Base-by-base conservation (phyloP, 2,329 filamentous ascomycete species). In the Fusarium penzigii region DNA sequence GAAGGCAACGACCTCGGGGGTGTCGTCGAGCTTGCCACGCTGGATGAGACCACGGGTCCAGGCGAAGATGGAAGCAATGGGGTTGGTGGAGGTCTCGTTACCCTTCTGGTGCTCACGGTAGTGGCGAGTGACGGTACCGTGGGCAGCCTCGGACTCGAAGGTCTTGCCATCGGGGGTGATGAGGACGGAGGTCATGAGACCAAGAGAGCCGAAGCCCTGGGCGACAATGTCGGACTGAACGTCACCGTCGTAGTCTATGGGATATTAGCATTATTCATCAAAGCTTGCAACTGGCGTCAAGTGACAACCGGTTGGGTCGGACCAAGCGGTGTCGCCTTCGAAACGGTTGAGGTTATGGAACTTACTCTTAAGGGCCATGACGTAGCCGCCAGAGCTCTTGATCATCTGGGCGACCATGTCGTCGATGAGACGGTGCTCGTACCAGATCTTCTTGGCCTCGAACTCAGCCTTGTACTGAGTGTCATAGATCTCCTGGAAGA, bases 341-440 rank as follows among this genome's bases (percentile, higher is more conserved):
- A 29, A 10, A 13, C 32, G 17, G 41, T n/a, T n/a, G 34, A 48
- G 39, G 29, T 32, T 32, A 32, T 7, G 29, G 6, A 48, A 80
- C 86, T 75, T 72, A 96, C 91, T 97, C 88, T 99, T 99, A 74
- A 97, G 85, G 57, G 94, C 94, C 82, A 97, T 97, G 72, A 97
- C 85, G 77, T 94, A 97, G 59, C 94, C 94, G 65, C 94, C 94
- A 68, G 88, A 85, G 77, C 89, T 94, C 89, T 99, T 99, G 82
- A 99, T 89, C 94, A 99, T 99, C 83, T 99, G 94, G 45, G 94
- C 94, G 60, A 99, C 94, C 94, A 99, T 97, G 78, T 99, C 94
- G 77, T 99, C 94, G 70, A 99, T 97, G 64, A 99, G 82, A 69
- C 94, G 89, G 80, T 99, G 94, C 86, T 99, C 94, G 73, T 99